These are phyloP conservation scores for Pichia sp. DNA, from an alignment of 1,139 yeast genomes.

Conservation along the genomic window DNA sequence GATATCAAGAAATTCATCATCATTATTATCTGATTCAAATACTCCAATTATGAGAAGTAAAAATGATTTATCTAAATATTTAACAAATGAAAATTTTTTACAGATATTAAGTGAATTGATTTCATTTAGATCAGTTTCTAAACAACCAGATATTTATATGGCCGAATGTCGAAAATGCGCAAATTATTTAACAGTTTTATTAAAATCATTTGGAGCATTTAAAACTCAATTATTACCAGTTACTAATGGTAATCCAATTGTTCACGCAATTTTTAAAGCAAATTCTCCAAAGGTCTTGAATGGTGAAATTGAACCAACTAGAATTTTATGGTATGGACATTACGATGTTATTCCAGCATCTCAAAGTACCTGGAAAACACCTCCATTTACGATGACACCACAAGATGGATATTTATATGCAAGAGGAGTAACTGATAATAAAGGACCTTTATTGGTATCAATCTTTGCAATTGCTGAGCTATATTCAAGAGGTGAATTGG, in stretches of 20 bases:
- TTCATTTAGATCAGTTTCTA: constrained; percentile 71
- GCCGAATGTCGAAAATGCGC: constrained; percentile 89
- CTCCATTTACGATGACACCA: constrained; percentile 72
- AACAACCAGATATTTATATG: constrained; percentile 55
- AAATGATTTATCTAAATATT: constrained; percentile 5
- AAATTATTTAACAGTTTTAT: constrained; percentile 55
- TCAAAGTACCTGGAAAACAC: constrained; percentile 60
- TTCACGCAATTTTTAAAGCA: constrained; percentile 62
- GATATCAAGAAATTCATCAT: constrained; percentile 28
- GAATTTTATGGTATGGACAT: constrained; percentile 87
- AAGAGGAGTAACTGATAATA: constrained; percentile 90
- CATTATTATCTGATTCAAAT: constrained; percentile 13
- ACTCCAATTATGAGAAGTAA: constrained; percentile 1
- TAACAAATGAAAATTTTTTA: constrained; percentile 54
- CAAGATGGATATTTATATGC: constrained; percentile 83
- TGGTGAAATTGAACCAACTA: constrained; percentile 16
- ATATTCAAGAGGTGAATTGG: constrained; percentile 43
- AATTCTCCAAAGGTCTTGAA: constrained; percentile 19
- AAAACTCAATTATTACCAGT: constrained; percentile 67
- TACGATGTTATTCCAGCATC: constrained; percentile 83
- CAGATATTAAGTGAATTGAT: constrained; percentile 56
- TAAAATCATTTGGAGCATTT: constrained; percentile 66
- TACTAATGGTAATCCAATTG: constrained; percentile 72
- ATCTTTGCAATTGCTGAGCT: constrained; percentile 81
- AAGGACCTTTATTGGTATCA: constrained; percentile 90